phyloP scores from a whole-genome alignment of 129 eudicot species.

The Centrapalus pauciflorus region DNA sequence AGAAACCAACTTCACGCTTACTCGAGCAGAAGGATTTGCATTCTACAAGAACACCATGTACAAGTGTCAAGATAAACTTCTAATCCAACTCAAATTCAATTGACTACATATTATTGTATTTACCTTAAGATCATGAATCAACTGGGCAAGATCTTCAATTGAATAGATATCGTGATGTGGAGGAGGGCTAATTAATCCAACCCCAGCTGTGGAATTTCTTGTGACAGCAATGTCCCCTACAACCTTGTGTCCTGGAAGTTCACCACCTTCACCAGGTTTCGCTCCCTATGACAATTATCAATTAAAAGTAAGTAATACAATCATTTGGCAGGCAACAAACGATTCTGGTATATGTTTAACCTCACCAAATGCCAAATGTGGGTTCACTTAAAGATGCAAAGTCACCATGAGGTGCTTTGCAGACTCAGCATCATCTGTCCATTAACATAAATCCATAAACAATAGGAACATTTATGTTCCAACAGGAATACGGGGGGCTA shows the following conservation, averaged over 20 bases:
- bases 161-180: conserved; percentile 99
- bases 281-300: conserved; percentile 72
- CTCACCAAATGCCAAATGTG: conserved; percentile 65
- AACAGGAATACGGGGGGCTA: conserved; percentile 26
- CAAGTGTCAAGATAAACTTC: background rate
- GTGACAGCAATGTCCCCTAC: conserved; percentile 94
- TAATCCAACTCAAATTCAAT: background rate
- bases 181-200: conserved; percentile 98
- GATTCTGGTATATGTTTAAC: conserved; percentile 24
- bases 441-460: conserved; percentile 60
- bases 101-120: background rate
- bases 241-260: conserved; percentile 98
- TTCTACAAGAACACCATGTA: conserved; percentile 38
- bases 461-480: conserved; percentile 51
- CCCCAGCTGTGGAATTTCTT: conserved; percentile 97
- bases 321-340: background rate
- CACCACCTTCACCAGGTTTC: conserved; percentile 99
- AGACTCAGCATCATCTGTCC: conserved; percentile 56
- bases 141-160: conserved; percentile 95
- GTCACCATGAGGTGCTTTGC: conserved; percentile 64
- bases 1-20: conserved; percentile 91
- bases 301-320: conserved; percentile 1
- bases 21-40: conserved; percentile 90
- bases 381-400: conserved; percentile 65
- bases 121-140: conserved; percentile 95